Conservation (phyloP, 768 basidiomycete species). For the Exsudoporus frostii region DNA sequence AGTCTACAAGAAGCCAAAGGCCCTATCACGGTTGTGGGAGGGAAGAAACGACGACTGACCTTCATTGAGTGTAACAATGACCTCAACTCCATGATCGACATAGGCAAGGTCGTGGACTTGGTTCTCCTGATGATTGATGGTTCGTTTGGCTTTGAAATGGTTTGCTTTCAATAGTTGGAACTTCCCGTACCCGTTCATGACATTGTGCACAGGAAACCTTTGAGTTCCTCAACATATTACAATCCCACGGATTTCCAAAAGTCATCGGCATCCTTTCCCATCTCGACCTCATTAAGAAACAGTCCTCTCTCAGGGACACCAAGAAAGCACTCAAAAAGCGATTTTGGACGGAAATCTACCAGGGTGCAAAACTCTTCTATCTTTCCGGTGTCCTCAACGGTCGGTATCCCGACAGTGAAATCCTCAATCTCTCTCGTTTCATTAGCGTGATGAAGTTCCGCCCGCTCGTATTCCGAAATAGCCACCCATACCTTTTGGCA, state of each 20-base stretch:
- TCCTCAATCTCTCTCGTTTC: constrained; percentile 93
- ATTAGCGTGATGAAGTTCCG: constrained; percentile 99
- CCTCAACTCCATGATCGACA: constrained; percentile 97
- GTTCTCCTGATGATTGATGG: constrained; percentile 97
- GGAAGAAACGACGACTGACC: constrained; percentile 90
- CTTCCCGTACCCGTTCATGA: not conserved
- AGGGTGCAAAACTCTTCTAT: constrained; percentile 97
- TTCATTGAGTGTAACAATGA: constrained; percentile 98
- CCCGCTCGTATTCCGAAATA: constrained; percentile 92
- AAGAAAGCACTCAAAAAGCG: constrained; percentile 96
- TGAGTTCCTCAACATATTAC: constrained; percentile 96
- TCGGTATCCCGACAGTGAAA: constrained; percentile 95
- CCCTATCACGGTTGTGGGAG: constrained; percentile 91
- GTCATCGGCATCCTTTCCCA: constrained; percentile 96
- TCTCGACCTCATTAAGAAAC: constrained; percentile 94
- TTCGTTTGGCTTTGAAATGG: constrained; percentile 99
- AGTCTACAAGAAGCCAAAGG: constrained; percentile 86
- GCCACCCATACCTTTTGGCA: constrained; percentile 91
- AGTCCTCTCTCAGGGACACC: constrained; percentile 77
- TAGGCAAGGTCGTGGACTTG: constrained; percentile 94
- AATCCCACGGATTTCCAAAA: constrained; percentile 97
- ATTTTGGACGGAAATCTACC: constrained; percentile 99
- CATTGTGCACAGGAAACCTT: constrained; percentile 80
- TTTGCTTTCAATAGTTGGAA: constrained; percentile 32
- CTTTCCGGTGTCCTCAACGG: constrained; percentile 96